A percentile compares a stretch with the other conserved stretches of the same genome.
These are phyloP conservation scores for Floccularia luteovirens DNA, from an alignment of 768 basidiomycete species.

Conservation along the genomic window DNA sequence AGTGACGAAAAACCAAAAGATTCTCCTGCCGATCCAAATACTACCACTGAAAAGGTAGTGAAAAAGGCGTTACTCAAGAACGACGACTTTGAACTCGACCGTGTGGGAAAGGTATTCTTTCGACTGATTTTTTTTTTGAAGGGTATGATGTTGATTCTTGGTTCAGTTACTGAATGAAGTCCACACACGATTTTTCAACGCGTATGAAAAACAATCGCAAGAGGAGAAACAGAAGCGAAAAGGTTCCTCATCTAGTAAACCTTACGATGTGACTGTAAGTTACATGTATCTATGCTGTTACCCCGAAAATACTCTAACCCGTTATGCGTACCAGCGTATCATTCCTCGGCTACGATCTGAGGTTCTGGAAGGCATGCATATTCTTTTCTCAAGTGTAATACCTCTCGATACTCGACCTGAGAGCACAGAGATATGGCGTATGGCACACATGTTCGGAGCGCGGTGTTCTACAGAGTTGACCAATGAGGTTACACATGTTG, in stretches of 20 bases:
- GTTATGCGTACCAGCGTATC: slow-evolving; percentile 69
- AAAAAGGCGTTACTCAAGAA: slow-evolving; percentile 81
- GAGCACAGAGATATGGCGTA: slow-evolving; percentile 76
- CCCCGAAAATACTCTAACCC: slow-evolving; percentile 3
- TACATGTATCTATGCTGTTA: slow-evolving; percentile 2
- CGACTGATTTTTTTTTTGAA: neutral
- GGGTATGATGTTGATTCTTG: neutral
- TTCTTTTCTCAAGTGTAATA: slow-evolving; percentile 93
- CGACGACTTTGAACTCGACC: slow-evolving; percentile 73
- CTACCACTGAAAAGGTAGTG: slow-evolving; percentile 35
- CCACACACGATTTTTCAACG: slow-evolving; percentile 67
- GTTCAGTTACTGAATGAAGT: slow-evolving; percentile 74
- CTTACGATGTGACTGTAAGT: slow-evolving; percentile 76
- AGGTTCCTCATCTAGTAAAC: slow-evolving; percentile 14
- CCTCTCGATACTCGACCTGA: slow-evolving; percentile 82
- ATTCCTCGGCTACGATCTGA: slow-evolving; percentile 74
- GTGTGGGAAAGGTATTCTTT: slow-evolving; percentile 58
- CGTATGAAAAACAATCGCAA: slow-evolving; percentile 42
- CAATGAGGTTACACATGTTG: slow-evolving; percentile 75
- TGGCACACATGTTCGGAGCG: slow-evolving; percentile 87
- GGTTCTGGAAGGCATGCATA: slow-evolving; percentile 71
- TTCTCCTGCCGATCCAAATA: slow-evolving; percentile 8
- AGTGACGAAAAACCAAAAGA: neutral
- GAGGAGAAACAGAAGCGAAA: slow-evolving; percentile 17
- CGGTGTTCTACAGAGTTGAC: slow-evolving; percentile 65